A percentile compares a stretch with the other conserved stretches of the same genome.
These are phyloP conservation scores for Inonotus hispidus DNA, from an alignment of 1,284 basidiomycete genomes.

Conservation along the genomic window DNA sequence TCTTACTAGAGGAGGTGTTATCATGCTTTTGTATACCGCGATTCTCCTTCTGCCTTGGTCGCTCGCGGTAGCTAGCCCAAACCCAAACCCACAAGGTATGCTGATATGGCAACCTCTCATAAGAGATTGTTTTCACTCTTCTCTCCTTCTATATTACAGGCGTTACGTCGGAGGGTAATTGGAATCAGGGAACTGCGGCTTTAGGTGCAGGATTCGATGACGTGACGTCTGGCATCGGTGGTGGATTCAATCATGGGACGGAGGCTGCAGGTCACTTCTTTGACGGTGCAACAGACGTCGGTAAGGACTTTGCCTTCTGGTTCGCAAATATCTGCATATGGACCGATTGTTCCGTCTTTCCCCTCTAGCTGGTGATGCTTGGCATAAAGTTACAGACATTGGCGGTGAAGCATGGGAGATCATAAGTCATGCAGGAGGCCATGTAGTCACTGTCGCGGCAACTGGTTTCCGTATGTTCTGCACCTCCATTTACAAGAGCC, in stretches of 20 bases:
- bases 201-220: conserved; percentile 25
- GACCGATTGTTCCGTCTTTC: neutral
- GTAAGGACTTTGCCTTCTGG: neutral
- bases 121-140: conserved; percentile 20
- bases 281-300: conserved; percentile 5
- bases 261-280: neutral
- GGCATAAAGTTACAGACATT: conserved; percentile 33
- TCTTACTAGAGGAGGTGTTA: neutral
- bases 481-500: neutral
- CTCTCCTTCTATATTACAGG: neutral
- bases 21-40: neutral
- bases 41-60: conserved; percentile 6
- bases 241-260: conserved; percentile 23
- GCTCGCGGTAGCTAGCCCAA: conserved; percentile 5
- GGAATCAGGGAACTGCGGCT: no score
- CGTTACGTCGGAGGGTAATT: no score
- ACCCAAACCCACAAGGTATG: neutral
- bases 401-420: conserved; percentile 34
- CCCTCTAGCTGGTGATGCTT: neutral
- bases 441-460: conserved; percentile 48
- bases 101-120: neutral
- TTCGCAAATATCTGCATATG: neutral
- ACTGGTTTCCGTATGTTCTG: conserved; percentile 27
- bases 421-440: conserved; percentile 43
- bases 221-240: conserved; percentile 25